Evolutionary conservation across 345 rosid species (phyloP), one percentile per base, ranked within the genome.

Genomic region (Physaria fendleri): DNA sequence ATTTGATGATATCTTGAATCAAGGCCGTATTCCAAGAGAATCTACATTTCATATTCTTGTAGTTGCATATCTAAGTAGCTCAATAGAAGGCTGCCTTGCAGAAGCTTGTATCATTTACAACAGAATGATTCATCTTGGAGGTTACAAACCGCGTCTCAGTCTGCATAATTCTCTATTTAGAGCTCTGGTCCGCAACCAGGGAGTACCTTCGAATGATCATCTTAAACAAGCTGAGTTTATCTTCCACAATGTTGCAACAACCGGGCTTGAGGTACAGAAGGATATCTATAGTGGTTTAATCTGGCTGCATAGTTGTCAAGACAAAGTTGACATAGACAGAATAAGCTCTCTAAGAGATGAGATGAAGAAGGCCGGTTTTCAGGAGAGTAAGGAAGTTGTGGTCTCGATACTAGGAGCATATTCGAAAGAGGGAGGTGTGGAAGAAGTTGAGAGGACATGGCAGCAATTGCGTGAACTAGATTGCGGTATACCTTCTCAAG

Each of bases 111-210:
- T 69, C 30, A 78, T 88, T 73, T 93, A 86, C 76, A 92, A 84
- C 49, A 82, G 84, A 22, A 92, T 88, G 99, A 76, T 88, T 77
- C 97, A 88, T 65, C 73, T 86, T 56, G 99, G 97, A 68, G 99
- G 95, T 37, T 86, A 84, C 52, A 58, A 21, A 62, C 97, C 97
- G 4, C 78, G 62, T 48, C 82, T 83, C 40, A 78, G 81, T 59
- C 71, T 92, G 75, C 94, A 88, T 56, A 86, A 86, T 58, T 76
- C 90, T 25, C 82, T 92, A 9, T 88, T 92, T 70, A 76, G 80
- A 79, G 90, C 89, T 56, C 68, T 92, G 50, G 64, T 85, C 9
- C 71, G 82, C 22, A 70, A 79, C 61, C 81, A 84, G 0, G 95
- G 83, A 38, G 75, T 77, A 10, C 59, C 41, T 25, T 74, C 85